phyloP scores from a whole-genome alignment of 139 green algal species.

The Yamagishiella unicocca region DNA sequence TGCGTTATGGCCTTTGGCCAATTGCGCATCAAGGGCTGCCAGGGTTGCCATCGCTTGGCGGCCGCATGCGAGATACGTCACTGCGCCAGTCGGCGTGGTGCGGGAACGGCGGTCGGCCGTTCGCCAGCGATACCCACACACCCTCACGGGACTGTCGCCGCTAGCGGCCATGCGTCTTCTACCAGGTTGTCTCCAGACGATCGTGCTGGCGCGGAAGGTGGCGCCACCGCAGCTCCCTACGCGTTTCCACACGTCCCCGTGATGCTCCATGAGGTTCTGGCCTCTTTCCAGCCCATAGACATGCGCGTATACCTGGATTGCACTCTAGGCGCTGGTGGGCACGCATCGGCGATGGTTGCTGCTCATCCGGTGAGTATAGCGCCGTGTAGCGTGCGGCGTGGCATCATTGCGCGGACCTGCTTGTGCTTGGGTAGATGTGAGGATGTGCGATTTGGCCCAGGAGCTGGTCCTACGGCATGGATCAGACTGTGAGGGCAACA shows the following conservation, averaged over 20 bases:
- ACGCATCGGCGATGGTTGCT: constrained; percentile 75
- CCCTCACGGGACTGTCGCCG: too few species aligned
- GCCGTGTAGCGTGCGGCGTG: too few species aligned
- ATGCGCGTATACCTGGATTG: constrained; percentile 85
- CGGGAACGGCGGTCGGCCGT: too few species aligned
- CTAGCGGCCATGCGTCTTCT: background rate
- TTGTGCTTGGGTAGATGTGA: too few species aligned
- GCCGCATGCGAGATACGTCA: background rate
- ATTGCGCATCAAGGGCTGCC: background rate
- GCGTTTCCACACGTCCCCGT: constrained; percentile 18
- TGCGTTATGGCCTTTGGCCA: background rate
- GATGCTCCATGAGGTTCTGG: constrained; percentile 30
- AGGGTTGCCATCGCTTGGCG: background rate
- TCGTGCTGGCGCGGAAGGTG: background rate
- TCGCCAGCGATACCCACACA: too few species aligned
- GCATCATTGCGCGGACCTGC: too few species aligned
- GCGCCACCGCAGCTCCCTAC: background rate
- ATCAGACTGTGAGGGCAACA: too few species aligned
- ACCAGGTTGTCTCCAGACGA: too few species aligned
- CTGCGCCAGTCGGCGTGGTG: background rate
- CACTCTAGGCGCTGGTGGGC: constrained; percentile 91
- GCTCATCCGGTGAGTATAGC: constrained; percentile 72
- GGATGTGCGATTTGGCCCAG: too few species aligned
- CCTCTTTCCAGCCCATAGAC: background rate
- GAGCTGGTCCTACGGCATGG: too few species aligned